phyloP scores from a whole-genome alignment of 1,284 basidiomycete species.

The Irpex lacteus region DNA sequence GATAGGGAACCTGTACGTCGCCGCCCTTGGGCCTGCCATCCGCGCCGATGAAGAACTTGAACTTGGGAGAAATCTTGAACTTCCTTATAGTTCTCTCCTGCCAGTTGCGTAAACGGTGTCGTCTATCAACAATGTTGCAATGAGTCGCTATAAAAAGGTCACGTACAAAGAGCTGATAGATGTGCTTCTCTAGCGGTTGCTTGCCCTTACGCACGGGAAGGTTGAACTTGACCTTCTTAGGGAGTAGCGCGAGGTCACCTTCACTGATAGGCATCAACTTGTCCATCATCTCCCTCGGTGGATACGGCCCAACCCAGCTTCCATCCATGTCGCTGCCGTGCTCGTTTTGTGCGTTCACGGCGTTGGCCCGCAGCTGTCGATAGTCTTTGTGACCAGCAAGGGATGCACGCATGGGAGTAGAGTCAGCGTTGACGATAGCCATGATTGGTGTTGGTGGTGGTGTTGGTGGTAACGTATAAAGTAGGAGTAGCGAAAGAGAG shows the following conservation, averaged over 20 bases:
- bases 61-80: background rate
- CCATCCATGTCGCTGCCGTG: too few relatives aligned
- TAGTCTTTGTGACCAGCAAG: background rate
- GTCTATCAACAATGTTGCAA: too few relatives aligned
- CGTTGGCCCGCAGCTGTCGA: background rate
- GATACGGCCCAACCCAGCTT: background rate
- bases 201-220: background rate
- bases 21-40: background rate
- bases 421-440: background rate
- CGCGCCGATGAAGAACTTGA: background rate
- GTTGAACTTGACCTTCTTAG: background rate
- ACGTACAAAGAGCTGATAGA: background rate
- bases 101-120: too few relatives aligned
- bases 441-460: background rate
- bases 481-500: background rate
- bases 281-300: background rate
- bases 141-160: too few relatives aligned
- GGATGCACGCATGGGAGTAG: background rate
- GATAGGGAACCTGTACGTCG: background rate
- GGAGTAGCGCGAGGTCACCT: background rate
- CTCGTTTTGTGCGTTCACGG: too few relatives aligned
- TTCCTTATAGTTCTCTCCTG: conserved; percentile 1
- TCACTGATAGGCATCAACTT: background rate
- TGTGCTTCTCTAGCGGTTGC: background rate
- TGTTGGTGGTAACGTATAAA: background rate